A percentile compares a stretch with the other conserved stretches of the same genome.
These are phyloP conservation scores for Fusarium coicis DNA, from an alignment of 2,329 filamentous ascomycete genomes.

Conservation along the genomic window DNA sequence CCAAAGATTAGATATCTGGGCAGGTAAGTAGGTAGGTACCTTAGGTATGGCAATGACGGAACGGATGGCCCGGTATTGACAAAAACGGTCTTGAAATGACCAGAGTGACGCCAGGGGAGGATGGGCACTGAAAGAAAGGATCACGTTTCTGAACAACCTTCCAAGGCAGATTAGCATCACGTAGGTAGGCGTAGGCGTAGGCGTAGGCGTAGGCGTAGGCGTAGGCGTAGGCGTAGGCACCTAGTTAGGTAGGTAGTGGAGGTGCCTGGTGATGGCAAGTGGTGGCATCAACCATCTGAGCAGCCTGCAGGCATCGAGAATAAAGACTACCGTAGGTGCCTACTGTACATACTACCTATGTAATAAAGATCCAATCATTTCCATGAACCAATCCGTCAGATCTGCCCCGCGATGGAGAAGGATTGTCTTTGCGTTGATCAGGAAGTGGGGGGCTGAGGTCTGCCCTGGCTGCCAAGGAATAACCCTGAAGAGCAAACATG, in stretches of 20 bases:
- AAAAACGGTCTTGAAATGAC: background rate
- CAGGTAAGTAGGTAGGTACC: background rate
- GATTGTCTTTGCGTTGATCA: constrained; percentile 1
- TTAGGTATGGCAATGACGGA: constrained; percentile 21
- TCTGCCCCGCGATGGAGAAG: constrained; percentile 28
- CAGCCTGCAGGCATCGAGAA: constrained; percentile 3
- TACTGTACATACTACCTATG: background rate
- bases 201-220: too few species aligned
- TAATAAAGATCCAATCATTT: constrained; percentile 24
- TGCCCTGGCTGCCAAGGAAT: constrained; percentile 23
- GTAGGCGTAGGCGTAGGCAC: background rate
- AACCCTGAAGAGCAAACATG: constrained; percentile 1
- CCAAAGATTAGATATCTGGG: background rate
- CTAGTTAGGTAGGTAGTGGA: background rate
- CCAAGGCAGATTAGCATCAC: constrained; percentile 22
- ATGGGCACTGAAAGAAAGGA: constrained; percentile 24
- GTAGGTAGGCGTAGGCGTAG: background rate
- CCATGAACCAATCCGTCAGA: background rate
- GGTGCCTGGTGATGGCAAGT: constrained; percentile 1
- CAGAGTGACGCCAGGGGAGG: constrained; percentile 32
- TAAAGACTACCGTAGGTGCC: background rate
- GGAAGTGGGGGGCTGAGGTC: constrained; percentile 21
- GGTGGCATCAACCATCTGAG: background rate
- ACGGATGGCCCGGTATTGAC: constrained; percentile 28
- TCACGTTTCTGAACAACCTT: constrained; percentile 24